phyloP scores from a whole-genome alignment of 2,329 filamentous ascomycete genomes.

The Trichoderma hamatum region DNA sequence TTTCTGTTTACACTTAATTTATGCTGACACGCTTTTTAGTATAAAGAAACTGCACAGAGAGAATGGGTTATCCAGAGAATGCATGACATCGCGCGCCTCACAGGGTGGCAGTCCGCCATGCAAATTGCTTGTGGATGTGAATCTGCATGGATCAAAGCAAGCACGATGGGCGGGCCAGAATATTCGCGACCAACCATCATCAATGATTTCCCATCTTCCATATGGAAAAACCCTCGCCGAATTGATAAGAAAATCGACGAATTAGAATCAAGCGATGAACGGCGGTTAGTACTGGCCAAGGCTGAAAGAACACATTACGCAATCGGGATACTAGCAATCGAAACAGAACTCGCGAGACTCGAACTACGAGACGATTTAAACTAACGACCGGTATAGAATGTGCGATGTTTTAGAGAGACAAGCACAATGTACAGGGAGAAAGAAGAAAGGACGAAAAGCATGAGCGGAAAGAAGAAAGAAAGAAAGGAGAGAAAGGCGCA shows the following conservation, averaged over 20 bases:
- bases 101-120: constrained; percentile 83
- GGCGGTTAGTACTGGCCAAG: constrained; percentile 61
- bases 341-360: constrained; percentile 71
- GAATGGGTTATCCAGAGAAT: constrained; percentile 76
- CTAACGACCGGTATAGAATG: constrained; percentile 15
- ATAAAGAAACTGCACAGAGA: constrained; percentile 70
- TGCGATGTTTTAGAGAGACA: constrained; percentile 1
- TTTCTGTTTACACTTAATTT: neutral
- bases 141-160: constrained; percentile 77
- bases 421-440: neutral
- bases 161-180: constrained; percentile 71
- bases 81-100: constrained; percentile 74
- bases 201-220: constrained; percentile 41
- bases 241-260: constrained; percentile 57
- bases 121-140: constrained; percentile 86
- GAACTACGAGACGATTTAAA: constrained; percentile 45
- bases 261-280: constrained; percentile 46
- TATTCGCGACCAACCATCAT: constrained; percentile 59
- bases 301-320: constrained; percentile 72
- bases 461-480: neutral
- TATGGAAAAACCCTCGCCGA: constrained; percentile 55
- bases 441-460: neutral
- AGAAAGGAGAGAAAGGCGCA: neutral
- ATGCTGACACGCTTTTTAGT: constrained; percentile 53
- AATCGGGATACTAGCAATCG: constrained; percentile 75